Evolutionary conservation across 2,329 filamentous ascomycete species (phyloP).

Genomic region (Rosellinia necatrix): DNA sequence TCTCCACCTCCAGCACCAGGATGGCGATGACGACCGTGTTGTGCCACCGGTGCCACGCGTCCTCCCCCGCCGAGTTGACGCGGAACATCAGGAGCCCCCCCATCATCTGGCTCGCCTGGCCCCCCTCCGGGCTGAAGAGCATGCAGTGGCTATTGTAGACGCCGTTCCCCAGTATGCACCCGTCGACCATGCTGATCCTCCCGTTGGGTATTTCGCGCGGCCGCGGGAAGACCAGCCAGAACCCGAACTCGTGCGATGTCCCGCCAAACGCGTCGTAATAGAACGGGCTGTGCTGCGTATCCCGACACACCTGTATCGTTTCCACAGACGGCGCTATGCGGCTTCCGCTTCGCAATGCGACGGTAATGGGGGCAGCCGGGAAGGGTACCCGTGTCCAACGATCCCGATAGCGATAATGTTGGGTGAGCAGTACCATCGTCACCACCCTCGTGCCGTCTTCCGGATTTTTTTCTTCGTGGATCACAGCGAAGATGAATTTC

Average conservation of each 20-base stretch:
- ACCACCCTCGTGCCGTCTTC: slow-evolving; percentile 2
- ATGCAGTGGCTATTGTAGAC: slow-evolving; percentile 10
- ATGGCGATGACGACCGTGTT: not conserved
- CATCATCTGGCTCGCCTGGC: not conserved
- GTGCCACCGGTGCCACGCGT: not conserved
- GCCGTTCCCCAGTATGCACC: slow-evolving; percentile 6
- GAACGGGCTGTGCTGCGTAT: slow-evolving; percentile 9
- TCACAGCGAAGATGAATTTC: slow-evolving; percentile 5
- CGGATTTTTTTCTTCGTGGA: not conserved
- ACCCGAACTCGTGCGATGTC: slow-evolving; percentile 13
- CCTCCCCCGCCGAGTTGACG: not conserved
- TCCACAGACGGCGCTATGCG: not conserved
- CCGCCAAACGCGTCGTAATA: slow-evolving; percentile 16
- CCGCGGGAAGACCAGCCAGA: slow-evolving; percentile 15
- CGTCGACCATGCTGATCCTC: not conserved
- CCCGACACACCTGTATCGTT: slow-evolving; percentile 17
- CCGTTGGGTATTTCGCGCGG: not conserved
- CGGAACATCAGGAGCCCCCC: slow-evolving; percentile 5
- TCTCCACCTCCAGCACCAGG: not conserved
- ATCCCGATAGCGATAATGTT: slow-evolving; percentile 7
- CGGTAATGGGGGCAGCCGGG: slow-evolving; percentile 11
- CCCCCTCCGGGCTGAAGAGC: slow-evolving; percentile 1
- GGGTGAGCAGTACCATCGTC: slow-evolving; percentile 7
- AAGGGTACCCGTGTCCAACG: slow-evolving; percentile 13
- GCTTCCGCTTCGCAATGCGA: not conserved